These are phyloP conservation scores for Brettanomyces bruxellensis DNA, from an alignment of 805 yeast species.

Conservation along the genomic window DNA sequence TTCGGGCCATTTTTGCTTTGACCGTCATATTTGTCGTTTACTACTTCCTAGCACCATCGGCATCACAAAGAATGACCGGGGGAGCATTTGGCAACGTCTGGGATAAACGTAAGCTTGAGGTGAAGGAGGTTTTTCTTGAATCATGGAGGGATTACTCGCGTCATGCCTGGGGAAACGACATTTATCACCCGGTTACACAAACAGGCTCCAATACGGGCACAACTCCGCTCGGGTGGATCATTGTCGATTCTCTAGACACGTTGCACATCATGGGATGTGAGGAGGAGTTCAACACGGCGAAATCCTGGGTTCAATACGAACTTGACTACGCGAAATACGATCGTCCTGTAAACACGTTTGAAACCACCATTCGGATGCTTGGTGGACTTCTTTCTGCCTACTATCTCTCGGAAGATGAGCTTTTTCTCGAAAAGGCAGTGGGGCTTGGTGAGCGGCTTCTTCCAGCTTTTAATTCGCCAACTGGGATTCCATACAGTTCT, in stretches of 20 bases:
- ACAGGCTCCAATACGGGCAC: constrained; percentile 68
- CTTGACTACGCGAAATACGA: constrained; percentile 58
- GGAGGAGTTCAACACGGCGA: constrained; percentile 55
- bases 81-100: constrained; percentile 22
- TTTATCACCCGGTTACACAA: constrained; percentile 59
- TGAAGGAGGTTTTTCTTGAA: constrained; percentile 58
- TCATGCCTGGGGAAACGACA: constrained; percentile 81
- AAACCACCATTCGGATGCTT: constrained; percentile 89
- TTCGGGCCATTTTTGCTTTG: constrained; percentile 33
- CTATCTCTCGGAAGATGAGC: constrained; percentile 57
- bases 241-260: constrained; percentile 82
- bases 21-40: constrained; percentile 34
- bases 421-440: constrained; percentile 69
- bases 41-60: constrained; percentile 12
- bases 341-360: constrained; percentile 73
- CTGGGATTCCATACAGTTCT: constrained; percentile 74
- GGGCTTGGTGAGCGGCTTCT: constrained; percentile 67
- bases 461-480: constrained; percentile 55
- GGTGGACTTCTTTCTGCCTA: constrained; percentile 88
- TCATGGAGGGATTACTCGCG: constrained; percentile 71
- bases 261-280: constrained; percentile 65
- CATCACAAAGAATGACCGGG: not conserved
- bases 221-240: constrained; percentile 84
- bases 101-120: constrained; percentile 44
- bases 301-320: constrained; percentile 65